These are phyloP conservation scores for Lactifluus piperatus DNA, from an alignment of 768 basidiomycete species.

Conservation along the genomic window DNA sequence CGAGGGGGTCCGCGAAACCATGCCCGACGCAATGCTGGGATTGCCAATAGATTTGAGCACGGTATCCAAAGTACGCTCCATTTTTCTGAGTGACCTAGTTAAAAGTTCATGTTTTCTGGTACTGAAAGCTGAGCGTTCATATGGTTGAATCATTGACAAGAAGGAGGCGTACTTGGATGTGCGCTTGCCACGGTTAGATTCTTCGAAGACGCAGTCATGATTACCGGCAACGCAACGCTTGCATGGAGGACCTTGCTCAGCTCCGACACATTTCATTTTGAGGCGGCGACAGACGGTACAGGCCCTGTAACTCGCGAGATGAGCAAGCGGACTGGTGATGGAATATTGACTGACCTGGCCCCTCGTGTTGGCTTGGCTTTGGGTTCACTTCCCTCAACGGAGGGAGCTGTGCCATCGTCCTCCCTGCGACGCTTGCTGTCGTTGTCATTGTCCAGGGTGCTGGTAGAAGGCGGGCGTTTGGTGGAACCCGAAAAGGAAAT, in stretches of 20 bases:
- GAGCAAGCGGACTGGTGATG: constrained; percentile 8
- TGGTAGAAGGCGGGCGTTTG: constrained; percentile 28
- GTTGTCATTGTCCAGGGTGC: constrained; percentile 41
- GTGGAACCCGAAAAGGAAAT: constrained; percentile 36
- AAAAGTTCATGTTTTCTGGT: constrained; percentile 77
- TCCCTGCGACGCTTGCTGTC: constrained; percentile 39
- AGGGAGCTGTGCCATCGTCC: constrained; percentile 41
- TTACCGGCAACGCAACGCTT: constrained; percentile 72
- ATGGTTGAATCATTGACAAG: constrained; percentile 13
- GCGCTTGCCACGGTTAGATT: constrained; percentile 90
- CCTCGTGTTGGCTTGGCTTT: constrained; percentile 83
- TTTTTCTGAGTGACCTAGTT: constrained; percentile 74
- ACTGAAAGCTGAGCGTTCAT: constrained; percentile 26
- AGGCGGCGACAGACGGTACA: constrained; percentile 87
- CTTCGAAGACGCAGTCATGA: constrained; percentile 95
- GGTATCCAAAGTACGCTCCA: constrained; percentile 90
- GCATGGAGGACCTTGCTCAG: constrained; percentile 85
- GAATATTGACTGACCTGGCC: constrained; percentile 46
- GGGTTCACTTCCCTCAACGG: constrained; percentile 44
- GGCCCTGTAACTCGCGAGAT: constrained; percentile 43
- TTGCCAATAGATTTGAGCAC: constrained; percentile 85
- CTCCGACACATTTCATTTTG: constrained; percentile 91
- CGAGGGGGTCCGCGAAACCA: constrained; percentile 77
- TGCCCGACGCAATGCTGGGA: constrained; percentile 66
- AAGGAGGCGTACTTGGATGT: constrained; percentile 55